Conservation (phyloP, 2,329 filamentous ascomycete species). For the Sporothrix inflata region DNA sequence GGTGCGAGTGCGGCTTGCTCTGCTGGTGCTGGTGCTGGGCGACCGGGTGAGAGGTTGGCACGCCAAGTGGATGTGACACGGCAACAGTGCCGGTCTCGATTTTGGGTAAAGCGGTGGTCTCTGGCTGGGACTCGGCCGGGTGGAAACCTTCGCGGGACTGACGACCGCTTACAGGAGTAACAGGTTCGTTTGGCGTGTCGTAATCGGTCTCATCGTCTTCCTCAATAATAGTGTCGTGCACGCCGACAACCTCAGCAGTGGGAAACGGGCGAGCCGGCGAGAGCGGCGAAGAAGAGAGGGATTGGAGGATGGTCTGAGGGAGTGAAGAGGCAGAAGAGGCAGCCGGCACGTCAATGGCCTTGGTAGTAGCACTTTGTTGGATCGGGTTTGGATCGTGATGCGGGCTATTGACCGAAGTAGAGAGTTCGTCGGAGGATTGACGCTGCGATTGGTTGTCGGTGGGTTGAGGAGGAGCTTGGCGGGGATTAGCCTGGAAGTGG, state of each 20-base stretch:
- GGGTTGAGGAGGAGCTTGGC: slow-evolving; percentile 12
- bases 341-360: background rate
- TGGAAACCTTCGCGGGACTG: slow-evolving; percentile 58
- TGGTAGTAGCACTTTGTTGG: slow-evolving; percentile 1
- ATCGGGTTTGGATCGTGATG: background rate
- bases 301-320: slow-evolving; percentile 20
- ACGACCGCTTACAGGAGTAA: slow-evolving; percentile 62
- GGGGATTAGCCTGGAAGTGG: slow-evolving; percentile 15
- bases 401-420: background rate
- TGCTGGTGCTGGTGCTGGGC: slow-evolving; percentile 37
- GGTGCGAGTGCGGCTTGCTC: slow-evolving; percentile 34
- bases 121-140: slow-evolving; percentile 42
- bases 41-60: slow-evolving; percentile 20
- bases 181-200: slow-evolving; percentile 62
- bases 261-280: slow-evolving; percentile 54
- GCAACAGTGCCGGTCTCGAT: slow-evolving; percentile 35
- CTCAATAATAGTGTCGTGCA: slow-evolving; percentile 58
- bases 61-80: background rate
- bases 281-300: slow-evolving; percentile 39
- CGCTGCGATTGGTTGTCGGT: slow-evolving; percentile 25
- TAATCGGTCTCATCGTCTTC: slow-evolving; percentile 63
- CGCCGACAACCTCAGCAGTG: slow-evolving; percentile 44
- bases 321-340: slow-evolving; percentile 4
- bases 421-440: slow-evolving; percentile 9
- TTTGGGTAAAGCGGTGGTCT: background rate